These are phyloP conservation scores for Candida jianshihensis DNA, from an alignment of 805 yeast species.

Conservation along the genomic window DNA sequence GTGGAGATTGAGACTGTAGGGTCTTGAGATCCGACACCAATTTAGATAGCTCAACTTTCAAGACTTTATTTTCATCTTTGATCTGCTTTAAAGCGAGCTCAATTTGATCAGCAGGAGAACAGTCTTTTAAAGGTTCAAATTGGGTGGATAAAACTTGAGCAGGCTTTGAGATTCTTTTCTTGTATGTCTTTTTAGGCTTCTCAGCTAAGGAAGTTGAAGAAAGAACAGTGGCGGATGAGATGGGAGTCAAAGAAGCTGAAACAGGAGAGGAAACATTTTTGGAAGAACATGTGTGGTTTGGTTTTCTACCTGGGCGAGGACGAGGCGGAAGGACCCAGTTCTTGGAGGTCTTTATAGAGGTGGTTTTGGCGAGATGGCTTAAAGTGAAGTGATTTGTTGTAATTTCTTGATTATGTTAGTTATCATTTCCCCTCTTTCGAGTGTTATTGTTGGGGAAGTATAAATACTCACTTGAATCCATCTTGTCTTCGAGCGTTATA, in stretches of 20 bases:
- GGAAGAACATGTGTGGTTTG: conserved; percentile 28
- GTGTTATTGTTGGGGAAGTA: not conserved
- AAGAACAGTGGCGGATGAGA: not conserved
- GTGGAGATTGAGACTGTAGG: too few relatives aligned
- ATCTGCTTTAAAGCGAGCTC: conserved; percentile 35
- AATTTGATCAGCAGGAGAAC: conserved; percentile 23
- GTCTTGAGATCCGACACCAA: conserved; percentile 37
- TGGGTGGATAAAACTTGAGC: too few relatives aligned
- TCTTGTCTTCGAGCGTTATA: not conserved
- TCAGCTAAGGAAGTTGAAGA: not conserved
- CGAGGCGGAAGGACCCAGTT: conserved; percentile 84
- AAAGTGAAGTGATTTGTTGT: conserved; percentile 13
- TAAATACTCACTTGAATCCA: not conserved
- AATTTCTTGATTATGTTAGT: too few relatives aligned
- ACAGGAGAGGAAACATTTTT: conserved; percentile 26
- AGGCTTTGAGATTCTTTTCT: not conserved
- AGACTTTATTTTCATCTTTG: conserved; percentile 37
- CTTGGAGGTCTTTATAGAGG: conserved; percentile 52
- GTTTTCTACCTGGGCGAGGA: conserved; percentile 67
- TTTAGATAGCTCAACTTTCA: conserved; percentile 37
- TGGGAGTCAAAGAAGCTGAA: not conserved
- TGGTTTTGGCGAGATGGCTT: conserved; percentile 10
- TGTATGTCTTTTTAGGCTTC: conserved; percentile 4
- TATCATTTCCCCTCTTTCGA: too few relatives aligned
- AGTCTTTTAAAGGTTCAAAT: too few relatives aligned